phyloP scores from a whole-genome alignment of 345 rosid genomes.

The Conringia planisiliqua region DNA sequence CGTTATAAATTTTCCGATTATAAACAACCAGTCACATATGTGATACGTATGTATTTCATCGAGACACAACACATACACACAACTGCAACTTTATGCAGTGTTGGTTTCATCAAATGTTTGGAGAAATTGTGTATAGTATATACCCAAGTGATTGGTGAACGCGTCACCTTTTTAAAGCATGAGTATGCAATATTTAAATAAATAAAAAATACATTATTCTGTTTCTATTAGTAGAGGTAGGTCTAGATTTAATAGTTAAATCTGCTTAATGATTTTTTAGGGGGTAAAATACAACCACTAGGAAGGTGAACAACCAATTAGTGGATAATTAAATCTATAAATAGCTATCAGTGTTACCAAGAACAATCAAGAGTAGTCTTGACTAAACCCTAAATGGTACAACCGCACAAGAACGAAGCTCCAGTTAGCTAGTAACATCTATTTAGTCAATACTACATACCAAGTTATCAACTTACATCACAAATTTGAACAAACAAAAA shows the following conservation, averaged over 20 bases:
- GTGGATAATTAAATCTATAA: not conserved
- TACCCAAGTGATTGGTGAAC: not conserved
- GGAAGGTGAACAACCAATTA: constrained; percentile 28
- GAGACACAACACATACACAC: not conserved
- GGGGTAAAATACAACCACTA: not conserved
- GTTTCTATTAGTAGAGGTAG: not conserved
- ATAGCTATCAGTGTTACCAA: constrained; percentile 20
- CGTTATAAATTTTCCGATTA: not conserved
- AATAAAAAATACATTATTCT: not conserved
- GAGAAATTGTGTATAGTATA: not conserved
- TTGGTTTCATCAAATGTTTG: not conserved
- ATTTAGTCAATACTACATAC: not conserved
- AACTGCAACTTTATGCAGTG: not conserved
- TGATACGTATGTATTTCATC: not conserved
- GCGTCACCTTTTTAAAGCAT: not conserved
- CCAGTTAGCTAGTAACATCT: not conserved
- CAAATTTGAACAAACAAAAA: not conserved
- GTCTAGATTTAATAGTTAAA: constrained; percentile 10
- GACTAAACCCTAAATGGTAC: constrained; percentile 25
- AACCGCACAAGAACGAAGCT: constrained; percentile 24
- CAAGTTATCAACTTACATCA: not conserved
- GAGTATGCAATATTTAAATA: not conserved
- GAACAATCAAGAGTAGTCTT: constrained; percentile 25
- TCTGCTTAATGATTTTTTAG: not conserved
- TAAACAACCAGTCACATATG: not conserved